phyloP scores from a whole-genome alignment of 164 flowering plant species.

The Stephania cephalantha region DNA sequence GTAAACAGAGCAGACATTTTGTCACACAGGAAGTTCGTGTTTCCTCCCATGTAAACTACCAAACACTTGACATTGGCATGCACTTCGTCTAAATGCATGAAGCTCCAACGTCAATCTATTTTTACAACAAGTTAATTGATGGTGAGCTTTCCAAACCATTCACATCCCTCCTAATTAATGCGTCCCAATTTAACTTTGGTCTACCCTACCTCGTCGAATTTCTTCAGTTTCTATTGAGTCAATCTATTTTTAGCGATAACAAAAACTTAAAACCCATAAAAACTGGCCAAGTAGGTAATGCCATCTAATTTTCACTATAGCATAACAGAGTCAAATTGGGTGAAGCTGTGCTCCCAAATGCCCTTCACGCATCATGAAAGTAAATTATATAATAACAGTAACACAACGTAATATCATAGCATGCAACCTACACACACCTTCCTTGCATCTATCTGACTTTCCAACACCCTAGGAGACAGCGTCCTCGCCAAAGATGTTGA shows the following conservation, averaged over 20 bases:
- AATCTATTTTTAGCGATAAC: too few relatives aligned
- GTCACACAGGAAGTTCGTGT: neutral
- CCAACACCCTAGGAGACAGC: conserved; percentile 90
- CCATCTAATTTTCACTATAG: neutral
- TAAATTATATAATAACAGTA: neutral
- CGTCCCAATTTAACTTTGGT: too few relatives aligned
- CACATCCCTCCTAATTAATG: too few relatives aligned
- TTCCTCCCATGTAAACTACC: neutral
- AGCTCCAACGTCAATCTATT: too few relatives aligned
- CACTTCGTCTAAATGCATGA: neutral
- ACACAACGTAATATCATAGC: neutral
- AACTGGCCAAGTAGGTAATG: neutral
- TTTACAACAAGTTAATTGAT: too few relatives aligned
- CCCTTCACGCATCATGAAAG: neutral
- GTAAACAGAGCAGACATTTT: neutral
- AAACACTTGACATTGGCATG: neutral
- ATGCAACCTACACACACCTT: conserved; percentile 42
- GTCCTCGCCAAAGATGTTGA: conserved; percentile 94
- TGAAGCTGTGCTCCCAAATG: neutral
- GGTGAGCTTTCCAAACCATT: too few relatives aligned
- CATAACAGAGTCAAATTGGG: neutral
- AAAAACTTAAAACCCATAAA: neutral
- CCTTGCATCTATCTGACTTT: conserved; percentile 97
- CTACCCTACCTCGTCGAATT: too few relatives aligned
- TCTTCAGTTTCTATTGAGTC: too few relatives aligned